These are phyloP conservation scores for Triticum aestivum DNA, from an alignment of 176 grass and related monocot genomes.

Conservation along the genomic window DNA sequence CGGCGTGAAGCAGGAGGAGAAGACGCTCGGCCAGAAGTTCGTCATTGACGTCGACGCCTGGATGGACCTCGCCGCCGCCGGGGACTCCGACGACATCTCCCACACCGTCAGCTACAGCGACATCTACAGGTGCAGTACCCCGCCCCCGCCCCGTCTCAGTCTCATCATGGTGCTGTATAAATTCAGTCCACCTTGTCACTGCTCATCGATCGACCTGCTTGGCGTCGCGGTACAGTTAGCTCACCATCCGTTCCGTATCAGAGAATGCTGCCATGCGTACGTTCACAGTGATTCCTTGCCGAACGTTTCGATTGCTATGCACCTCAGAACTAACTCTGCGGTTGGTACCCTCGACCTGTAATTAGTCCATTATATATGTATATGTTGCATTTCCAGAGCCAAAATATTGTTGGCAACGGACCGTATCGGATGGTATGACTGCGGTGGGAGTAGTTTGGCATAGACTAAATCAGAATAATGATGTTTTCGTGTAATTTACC, in stretches of 20 bases:
- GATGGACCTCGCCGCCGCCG: conserved; percentile 68
- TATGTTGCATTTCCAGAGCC: background rate
- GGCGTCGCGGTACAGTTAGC: background rate
- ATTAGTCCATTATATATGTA: background rate
- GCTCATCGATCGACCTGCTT: background rate
- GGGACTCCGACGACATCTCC: conserved; percentile 56
- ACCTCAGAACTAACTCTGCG: background rate
- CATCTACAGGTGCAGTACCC: conserved; percentile 64
- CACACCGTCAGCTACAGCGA: conserved; percentile 80
- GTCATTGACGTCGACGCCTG: conserved; percentile 85
- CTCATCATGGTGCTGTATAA: too few relatives aligned
- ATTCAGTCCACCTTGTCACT: background rate
- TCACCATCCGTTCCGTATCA: background rate
- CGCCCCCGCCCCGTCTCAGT: background rate
- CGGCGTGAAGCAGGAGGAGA: conserved; percentile 76
- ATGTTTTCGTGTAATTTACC: background rate
- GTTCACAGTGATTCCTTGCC: background rate
- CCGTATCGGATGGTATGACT: background rate
- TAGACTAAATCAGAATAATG: background rate
- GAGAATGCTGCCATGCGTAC: background rate
- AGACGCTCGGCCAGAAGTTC: conserved; percentile 85
- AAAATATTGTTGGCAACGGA: background rate
- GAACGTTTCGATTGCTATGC: background rate
- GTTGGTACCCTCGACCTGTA: background rate
- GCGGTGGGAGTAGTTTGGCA: background rate